phyloP scores from a whole-genome alignment of 192 early-diverging fungal species.

The Coemansia sp. region DNA sequence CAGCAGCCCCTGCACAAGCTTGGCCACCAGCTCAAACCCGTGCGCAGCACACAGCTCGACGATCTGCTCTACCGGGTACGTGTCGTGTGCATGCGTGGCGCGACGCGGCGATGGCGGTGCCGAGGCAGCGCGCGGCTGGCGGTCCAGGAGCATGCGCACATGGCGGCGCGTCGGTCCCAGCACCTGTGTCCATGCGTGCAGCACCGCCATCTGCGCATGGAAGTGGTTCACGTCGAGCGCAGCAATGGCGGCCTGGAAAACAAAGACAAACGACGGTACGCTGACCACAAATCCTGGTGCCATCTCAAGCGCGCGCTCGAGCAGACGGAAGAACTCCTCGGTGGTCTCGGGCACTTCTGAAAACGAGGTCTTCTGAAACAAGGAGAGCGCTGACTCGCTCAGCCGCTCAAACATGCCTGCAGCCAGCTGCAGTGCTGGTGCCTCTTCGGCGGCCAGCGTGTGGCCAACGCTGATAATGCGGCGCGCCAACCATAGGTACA shows the following conservation, averaged over 20 bases:
- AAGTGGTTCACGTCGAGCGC: slow-evolving; percentile 41
- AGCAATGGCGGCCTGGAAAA: slow-evolving; percentile 35
- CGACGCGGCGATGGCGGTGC: slow-evolving; percentile 1
- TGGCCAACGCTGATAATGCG: slow-evolving; percentile 65
- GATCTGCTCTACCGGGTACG: slow-evolving; percentile 31
- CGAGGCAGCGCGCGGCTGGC: background rate
- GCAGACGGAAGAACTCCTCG: slow-evolving; percentile 45
- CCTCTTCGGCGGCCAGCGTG: slow-evolving; percentile 45
- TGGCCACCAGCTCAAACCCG: slow-evolving; percentile 25
- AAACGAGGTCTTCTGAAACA: slow-evolving; percentile 50
- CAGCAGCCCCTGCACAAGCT: slow-evolving; percentile 37
- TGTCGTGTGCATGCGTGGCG: too few relatives aligned
- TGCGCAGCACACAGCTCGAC: slow-evolving; percentile 35
- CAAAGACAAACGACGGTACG: slow-evolving; percentile 15
- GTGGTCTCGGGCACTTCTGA: slow-evolving; percentile 42
- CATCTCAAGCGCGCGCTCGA: slow-evolving; percentile 36
- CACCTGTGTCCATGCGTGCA: slow-evolving; percentile 34
- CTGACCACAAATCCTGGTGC: slow-evolving; percentile 25
- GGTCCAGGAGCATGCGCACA: slow-evolving; percentile 28
- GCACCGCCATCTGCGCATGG: slow-evolving; percentile 37
- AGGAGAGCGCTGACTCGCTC: slow-evolving; percentile 61
- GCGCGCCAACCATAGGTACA: slow-evolving; percentile 77
- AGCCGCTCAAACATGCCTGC: slow-evolving; percentile 60
- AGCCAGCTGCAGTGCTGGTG: slow-evolving; percentile 44
- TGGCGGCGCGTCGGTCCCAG: slow-evolving; percentile 46